Evolutionary conservation across 2,329 filamentous ascomycete species (phyloP), one percentile per base, ranked within the genome.

Genomic region (Penicillium brevicompactum): DNA sequence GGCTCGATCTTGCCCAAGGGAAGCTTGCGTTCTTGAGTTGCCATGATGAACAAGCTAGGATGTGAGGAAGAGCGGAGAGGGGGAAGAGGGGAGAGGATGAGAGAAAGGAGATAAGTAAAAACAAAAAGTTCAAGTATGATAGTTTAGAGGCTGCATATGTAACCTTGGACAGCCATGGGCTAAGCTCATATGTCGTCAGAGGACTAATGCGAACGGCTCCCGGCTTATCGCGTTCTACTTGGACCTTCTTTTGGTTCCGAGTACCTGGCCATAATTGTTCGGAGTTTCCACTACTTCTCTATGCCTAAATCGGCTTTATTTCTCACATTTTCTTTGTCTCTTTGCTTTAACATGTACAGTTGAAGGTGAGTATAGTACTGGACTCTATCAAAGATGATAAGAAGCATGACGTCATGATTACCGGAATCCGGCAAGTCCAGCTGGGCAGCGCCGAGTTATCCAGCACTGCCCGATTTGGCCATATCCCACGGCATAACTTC

Each of bases 1-100:
- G 93, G 82, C 78, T 94, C 88, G 63, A 95, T 91, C 65, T 85
- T 75, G 59, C 73, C 73, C 63, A 75, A 67, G 22, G 73, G 73
- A 63, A 71, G 67, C 52, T 64, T 70, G 44, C 64, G 67, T 45
- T 74, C 71, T 53, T 68, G 61, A 27, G 45, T 50, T 6, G 71
- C 63, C 72, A 74, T 74, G 45, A 22, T 56, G 43, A 27, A 14
- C 27, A 6, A 21, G 32, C 7, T 45, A 24, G 30, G 32, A 47
- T 49, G 5, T 13, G 24, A 16, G 41, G 45, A 31, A 21, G 14
- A 37, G 43, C 9, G 42, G 31, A 27, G 40, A 50, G 37, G 46
- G 46, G 32, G 32, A 34, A 43, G 16, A 30, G 31, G 46, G 51
- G 9, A 46, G 21, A 46, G 49, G 24, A 27, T 46, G 21, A 16